Conservation (phyloP, 805 yeast genomes). For the Clavispora asparagi region DNA sequence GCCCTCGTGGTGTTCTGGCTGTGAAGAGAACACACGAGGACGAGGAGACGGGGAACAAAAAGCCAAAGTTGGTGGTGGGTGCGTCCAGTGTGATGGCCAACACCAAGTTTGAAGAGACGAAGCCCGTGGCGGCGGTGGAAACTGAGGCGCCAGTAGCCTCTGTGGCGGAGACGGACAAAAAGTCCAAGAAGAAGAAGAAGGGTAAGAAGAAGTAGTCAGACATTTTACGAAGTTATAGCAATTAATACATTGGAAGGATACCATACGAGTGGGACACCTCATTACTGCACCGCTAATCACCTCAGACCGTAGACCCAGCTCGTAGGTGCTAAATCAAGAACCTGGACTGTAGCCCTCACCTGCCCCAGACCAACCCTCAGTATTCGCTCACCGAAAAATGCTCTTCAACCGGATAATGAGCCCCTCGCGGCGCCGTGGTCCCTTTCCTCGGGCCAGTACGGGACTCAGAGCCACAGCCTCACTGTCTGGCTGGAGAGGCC, state of each 20-base stretch:
- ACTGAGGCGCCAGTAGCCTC: conserved; percentile 6
- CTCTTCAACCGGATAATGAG: conserved; percentile 28
- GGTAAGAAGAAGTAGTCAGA: neutral
- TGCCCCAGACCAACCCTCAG: too few species aligned
- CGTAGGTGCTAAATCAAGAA: too few species aligned
- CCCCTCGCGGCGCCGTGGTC: conserved; percentile 17
- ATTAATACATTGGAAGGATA: neutral
- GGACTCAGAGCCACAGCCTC: conserved; percentile 1
- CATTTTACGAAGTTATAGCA: neutral
- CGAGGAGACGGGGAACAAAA: conserved; percentile 5
- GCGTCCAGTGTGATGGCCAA: conserved; percentile 40
- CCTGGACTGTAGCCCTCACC: too few species aligned
- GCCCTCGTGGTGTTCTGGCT: conserved; percentile 54
- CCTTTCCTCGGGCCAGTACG: neutral
- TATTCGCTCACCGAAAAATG: conserved; percentile 19
- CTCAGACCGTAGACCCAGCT: too few species aligned
- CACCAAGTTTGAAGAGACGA: conserved; percentile 23
- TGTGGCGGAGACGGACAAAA: conserved; percentile 21
- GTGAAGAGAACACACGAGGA: conserved; percentile 12
- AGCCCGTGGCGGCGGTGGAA: conserved; percentile 2
- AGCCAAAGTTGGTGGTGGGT: conserved; percentile 23
- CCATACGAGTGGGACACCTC: neutral
- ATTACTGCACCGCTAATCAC: too few species aligned
- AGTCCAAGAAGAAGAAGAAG: conserved; percentile 28
- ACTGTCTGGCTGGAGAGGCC: conserved; percentile 6